phyloP scores from a whole-genome alignment of 1,284 basidiomycete genomes.

The Pascua guehoae region DNA sequence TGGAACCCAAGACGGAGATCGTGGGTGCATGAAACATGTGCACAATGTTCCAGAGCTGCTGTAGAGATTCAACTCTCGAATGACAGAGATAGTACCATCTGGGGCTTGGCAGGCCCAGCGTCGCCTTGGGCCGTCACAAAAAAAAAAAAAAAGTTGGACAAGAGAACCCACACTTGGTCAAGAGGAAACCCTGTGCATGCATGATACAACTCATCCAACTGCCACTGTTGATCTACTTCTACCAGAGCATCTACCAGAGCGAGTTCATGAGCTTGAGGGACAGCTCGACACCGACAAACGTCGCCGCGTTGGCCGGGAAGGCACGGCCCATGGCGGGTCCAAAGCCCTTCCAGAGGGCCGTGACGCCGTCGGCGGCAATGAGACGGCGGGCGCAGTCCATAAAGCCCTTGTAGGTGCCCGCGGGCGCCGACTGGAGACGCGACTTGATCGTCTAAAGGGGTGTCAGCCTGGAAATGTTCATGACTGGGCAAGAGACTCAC shows the following conservation, averaged over 20 bases:
- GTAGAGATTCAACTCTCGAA: too few relatives aligned
- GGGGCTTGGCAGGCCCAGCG: too few relatives aligned
- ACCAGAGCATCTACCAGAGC: slow-evolving; percentile 28
- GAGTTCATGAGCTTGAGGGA: slow-evolving; percentile 48
- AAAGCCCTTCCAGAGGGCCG: slow-evolving; percentile 93
- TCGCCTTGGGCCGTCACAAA: too few relatives aligned
- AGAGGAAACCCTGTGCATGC: too few relatives aligned
- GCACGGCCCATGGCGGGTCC: slow-evolving; percentile 92
- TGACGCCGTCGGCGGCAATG: slow-evolving; percentile 82
- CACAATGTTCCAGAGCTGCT: too few relatives aligned
- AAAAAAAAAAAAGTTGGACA: too few relatives aligned
- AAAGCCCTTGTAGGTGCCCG: slow-evolving; percentile 91
- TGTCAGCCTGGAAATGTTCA: neutral
- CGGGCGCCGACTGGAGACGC: slow-evolving; percentile 91
- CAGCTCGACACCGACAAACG: slow-evolving; percentile 50
- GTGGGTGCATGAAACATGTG: too few relatives aligned
- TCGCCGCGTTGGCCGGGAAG: slow-evolving; percentile 56
- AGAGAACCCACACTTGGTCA: too few relatives aligned
- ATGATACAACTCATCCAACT: too few relatives aligned
- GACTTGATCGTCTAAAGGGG: slow-evolving; percentile 89
- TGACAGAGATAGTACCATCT: too few relatives aligned
- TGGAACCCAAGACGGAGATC: too few relatives aligned
- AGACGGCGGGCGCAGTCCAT: slow-evolving; percentile 90
- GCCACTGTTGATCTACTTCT: too few relatives aligned
- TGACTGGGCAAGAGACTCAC: slow-evolving; percentile 53